phyloP scores from a whole-genome alignment of 345 rosid species.

The Fremontodendron californicum region DNA sequence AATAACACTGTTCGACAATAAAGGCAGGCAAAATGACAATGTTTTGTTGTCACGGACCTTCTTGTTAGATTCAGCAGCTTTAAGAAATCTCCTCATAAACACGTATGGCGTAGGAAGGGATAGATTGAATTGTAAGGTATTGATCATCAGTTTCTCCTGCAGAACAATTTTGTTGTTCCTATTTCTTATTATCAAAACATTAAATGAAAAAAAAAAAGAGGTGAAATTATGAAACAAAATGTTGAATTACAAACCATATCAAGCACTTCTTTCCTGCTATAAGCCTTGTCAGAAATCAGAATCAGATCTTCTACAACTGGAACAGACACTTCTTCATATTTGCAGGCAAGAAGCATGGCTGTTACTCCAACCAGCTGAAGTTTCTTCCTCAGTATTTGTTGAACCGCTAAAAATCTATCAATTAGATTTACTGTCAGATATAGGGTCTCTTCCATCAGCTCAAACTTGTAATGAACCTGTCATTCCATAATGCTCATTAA shows the following conservation, averaged over 20 bases:
- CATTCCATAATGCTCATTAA: constrained; percentile 13
- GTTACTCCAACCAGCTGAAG: constrained; percentile 93
- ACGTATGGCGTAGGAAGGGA: constrained; percentile 87
- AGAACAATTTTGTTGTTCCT: too few relatives aligned
- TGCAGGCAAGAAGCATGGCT: constrained; percentile 94
- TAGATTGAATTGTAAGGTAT: constrained; percentile 63
- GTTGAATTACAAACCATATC: constrained; percentile 4
- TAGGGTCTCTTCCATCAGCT: too few relatives aligned
- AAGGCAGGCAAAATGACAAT: background rate
- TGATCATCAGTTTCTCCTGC: constrained; percentile 86
- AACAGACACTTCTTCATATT: too few relatives aligned
- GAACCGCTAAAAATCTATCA: constrained; percentile 74
- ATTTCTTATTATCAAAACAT: too few relatives aligned
- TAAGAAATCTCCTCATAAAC: constrained; percentile 86
- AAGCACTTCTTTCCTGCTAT: too few relatives aligned
- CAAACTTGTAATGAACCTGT: too few relatives aligned
- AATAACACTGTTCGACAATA: background rate
- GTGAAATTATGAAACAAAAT: background rate
- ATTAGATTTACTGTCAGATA: constrained; percentile 87
- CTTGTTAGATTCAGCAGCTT: constrained; percentile 76
- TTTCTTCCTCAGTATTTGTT: constrained; percentile 66
- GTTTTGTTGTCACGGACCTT: constrained; percentile 39
- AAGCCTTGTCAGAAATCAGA: too few relatives aligned
- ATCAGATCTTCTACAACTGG: too few relatives aligned
- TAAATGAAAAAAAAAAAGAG: background rate